Evolutionary conservation across 164 flowering plant genomes (phyloP), one percentile per base, ranked within the genome.

Genomic region (Umbellularia californica): DNA sequence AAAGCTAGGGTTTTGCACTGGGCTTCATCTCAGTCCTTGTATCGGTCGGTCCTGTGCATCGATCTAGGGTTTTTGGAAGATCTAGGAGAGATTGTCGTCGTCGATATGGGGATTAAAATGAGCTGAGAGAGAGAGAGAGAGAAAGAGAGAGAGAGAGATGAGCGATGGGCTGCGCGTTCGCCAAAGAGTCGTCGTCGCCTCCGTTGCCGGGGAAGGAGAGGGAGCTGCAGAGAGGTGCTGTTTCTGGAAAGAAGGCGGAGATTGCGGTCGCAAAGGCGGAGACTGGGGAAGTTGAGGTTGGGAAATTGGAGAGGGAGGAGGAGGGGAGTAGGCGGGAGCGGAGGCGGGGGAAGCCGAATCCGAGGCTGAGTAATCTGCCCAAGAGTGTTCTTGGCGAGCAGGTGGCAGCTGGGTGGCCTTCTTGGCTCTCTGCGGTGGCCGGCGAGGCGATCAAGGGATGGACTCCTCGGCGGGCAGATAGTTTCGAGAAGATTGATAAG

Each of bases 371-470:
- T 72, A 87, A 82, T 78, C 82, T 76, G 6, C 81, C 84, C 0
- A 87, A 85, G 75, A 58, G 83, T 72, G 41, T 82, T 20, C 79
- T 77, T 52, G 90, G 90, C 1, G 90, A 87, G 79, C 88, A 83
- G 78, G 90, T 87, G 41, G 90, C 90, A 11, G 88, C 87, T 55
- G 90, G 86, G 19, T 87, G 90, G 90, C 90, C 90, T 0, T 25
- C 86, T 47, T 87, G 90, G 90, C 81, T 87, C 5, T 84, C 87
- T 12, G 86, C 85, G 41, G 85, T 81, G n/a, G 88, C 87, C 3
- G 87, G 86, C 4, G 90, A 87, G 75, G 90, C 90, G 3, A 82
- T 85, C 68, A 78, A 81, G 64, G 90, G 90, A 2, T 84, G 88
- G 90, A 83, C 76, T 25, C 90, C 90, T 25, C 79, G 88, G 14